Percentiles rank a stretch among this genome's conserved stretches.
phyloP scores from a whole-genome alignment of 2,329 filamentous ascomycete species.

The Tolypocladium capitatum region DNA sequence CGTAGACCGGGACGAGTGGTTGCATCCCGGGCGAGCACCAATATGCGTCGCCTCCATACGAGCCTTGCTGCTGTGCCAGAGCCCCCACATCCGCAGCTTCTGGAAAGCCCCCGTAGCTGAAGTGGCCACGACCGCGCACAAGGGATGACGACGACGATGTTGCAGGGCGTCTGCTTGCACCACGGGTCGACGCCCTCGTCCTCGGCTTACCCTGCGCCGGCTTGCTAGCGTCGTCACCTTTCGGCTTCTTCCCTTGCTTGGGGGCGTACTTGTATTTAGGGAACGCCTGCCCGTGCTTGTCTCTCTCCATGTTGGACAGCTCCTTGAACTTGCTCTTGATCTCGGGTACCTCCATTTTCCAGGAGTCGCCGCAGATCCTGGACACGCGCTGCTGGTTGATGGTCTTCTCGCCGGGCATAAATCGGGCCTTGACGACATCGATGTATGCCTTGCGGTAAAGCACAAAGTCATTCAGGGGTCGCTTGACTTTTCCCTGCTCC shows the following conservation, averaged over 20 bases:
- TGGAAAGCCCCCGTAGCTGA: neutral
- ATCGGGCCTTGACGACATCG: neutral
- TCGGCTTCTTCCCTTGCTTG: conserved; percentile 44
- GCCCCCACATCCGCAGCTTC: neutral
- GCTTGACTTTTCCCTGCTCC: conserved; percentile 66
- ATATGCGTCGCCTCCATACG: neutral
- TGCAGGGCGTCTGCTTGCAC: neutral
- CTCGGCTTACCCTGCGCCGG: neutral
- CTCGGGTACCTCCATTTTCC: conserved; percentile 62
- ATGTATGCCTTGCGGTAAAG: conserved; percentile 79
- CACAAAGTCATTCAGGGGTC: conserved; percentile 98
- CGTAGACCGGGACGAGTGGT: neutral
- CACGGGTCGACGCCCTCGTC: neutral
- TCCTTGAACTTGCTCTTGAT: conserved; percentile 64
- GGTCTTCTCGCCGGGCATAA: conserved; percentile 28
- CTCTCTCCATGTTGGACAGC: conserved; percentile 66
- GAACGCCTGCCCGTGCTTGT: conserved; percentile 74
- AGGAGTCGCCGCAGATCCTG: conserved; percentile 72
- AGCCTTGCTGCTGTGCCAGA: neutral
- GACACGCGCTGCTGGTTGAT: conserved; percentile 94
- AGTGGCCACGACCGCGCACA: neutral
- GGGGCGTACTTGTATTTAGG: conserved; percentile 92
- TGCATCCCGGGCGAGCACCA: neutral
- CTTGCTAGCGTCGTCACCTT: neutral
- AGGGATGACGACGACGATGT: neutral